Conservation (phyloP, 1,284 basidiomycete genomes). For the Ustilago bromivora region DNA sequence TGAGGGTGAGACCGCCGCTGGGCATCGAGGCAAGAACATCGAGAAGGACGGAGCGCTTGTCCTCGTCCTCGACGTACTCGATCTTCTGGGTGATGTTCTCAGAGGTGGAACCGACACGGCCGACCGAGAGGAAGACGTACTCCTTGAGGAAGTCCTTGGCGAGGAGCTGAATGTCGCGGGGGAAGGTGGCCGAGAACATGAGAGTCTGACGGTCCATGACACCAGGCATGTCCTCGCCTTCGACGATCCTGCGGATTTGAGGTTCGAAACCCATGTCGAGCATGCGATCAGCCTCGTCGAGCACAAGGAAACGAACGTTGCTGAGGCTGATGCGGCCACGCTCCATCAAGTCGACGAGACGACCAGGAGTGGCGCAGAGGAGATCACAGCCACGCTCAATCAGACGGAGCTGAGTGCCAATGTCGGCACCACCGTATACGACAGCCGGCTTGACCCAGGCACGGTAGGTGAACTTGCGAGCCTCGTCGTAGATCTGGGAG, state of each 20-base stretch:
- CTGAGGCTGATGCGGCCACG: constrained; percentile 95
- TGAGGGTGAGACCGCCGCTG: constrained; percentile 84
- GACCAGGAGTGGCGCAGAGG: constrained; percentile 96
- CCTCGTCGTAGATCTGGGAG: constrained; percentile 99
- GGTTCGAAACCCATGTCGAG: constrained; percentile 99
- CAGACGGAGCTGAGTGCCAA: constrained; percentile 90
- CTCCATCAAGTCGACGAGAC: constrained; percentile 98
- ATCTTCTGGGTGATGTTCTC: constrained; percentile 99
- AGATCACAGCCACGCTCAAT: constrained; percentile 98
- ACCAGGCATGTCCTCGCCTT: constrained; percentile 97
- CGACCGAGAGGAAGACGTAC: constrained; percentile 98
- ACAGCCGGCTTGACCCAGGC: constrained; percentile 99
- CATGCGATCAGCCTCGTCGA: constrained; percentile 99
- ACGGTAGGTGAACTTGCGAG: constrained; percentile 98
- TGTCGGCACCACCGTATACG: constrained; percentile 99
- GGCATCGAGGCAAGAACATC: constrained; percentile 88
- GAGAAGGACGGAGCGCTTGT: constrained; percentile 96
- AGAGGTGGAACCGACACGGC: constrained; percentile 96
- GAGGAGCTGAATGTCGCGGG: constrained; percentile 97
- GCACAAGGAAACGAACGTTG: constrained; percentile 96
- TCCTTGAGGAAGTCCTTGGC: constrained; percentile 85
- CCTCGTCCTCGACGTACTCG: constrained; percentile 96
- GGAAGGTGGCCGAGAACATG: constrained; percentile 99
- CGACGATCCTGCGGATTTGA: constrained; percentile 97
- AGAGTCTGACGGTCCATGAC: constrained; percentile 93